Evolutionary conservation across 2,329 filamentous ascomycete species (phyloP), one percentile per base, ranked within the genome.

Genomic region (Phaeosphaeria sp.): DNA sequence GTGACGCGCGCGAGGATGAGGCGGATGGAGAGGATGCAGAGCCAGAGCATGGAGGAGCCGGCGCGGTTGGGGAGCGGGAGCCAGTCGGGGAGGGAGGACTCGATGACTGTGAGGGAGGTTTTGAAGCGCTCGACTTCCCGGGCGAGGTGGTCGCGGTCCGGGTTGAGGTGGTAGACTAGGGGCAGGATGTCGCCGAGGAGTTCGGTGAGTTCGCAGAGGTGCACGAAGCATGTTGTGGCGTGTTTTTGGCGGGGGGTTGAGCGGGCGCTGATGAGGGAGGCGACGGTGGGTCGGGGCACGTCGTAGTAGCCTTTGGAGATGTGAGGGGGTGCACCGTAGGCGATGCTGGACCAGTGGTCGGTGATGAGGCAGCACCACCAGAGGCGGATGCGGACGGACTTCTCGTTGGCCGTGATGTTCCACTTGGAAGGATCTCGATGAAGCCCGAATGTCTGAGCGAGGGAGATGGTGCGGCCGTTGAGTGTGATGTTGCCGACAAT

Each of bases 351-450:
- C 83, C 84, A 87, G 42, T 83, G 79, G 68, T 86, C 84, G 55
- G 84, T 83, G 40, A 86, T 83, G 2, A 86, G 75, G 2, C 86
- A 81, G 5, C 81, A 83, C 84, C 84, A 86, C 82, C 84, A 86
- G 2, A 84, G 69, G 2, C 82, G 80, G 27, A 83, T 81, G 6
- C 84, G 78, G 17, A 83, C 72, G 8, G 80, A 77, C 61, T 84
- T 86, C 60, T 86, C 84, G 33, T 77, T 74, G 1, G 77, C 77
- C 1, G 81, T 80, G 1, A 84, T 77, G 46, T 81, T 82, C 84
- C 84, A 86, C 55, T 79, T 77, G 3, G 79, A 80, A 13, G 83
- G 82, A 62, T 86, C 82, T 25, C 84, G 79, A 59, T 87, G 85
- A 39, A 86, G 72, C 0, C 84, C 84, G 55, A 86, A 81, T 18